phyloP scores from a whole-genome alignment of 2,329 filamentous ascomycete genomes.

The Simplicillium aogashimaense region DNA sequence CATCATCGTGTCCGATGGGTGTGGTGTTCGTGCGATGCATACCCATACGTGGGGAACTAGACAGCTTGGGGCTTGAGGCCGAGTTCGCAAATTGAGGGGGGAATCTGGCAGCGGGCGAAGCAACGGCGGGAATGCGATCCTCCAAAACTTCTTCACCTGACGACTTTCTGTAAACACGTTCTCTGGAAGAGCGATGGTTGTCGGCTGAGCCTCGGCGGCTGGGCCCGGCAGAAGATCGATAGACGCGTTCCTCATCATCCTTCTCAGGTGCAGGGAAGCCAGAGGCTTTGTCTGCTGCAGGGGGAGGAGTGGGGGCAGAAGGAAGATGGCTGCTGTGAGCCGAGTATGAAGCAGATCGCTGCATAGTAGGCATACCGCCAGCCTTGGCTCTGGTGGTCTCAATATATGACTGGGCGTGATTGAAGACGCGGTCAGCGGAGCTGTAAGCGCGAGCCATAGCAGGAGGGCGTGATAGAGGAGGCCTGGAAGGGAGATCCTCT shows the following conservation, averaged over 20 bases:
- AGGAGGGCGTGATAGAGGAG: slow-evolving; percentile 5
- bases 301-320: slow-evolving; percentile 24
- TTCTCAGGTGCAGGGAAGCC: slow-evolving; percentile 17
- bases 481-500: slow-evolving; percentile 3
- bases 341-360: slow-evolving; percentile 13
- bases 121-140: slow-evolving; percentile 17
- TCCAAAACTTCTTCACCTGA: slow-evolving; percentile 19
- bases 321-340: slow-evolving; percentile 16
- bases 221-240: slow-evolving; percentile 19
- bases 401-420: slow-evolving; percentile 2
- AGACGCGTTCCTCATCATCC: slow-evolving; percentile 17
- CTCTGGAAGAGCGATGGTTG: slow-evolving; percentile 10
- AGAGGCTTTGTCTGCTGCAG: slow-evolving; percentile 14
- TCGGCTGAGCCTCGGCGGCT: slow-evolving; percentile 23
- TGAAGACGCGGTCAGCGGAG: slow-evolving; percentile 4
- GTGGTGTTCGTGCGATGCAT: slow-evolving; percentile 23
- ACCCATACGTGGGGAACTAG: slow-evolving; percentile 19
- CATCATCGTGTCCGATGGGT: slow-evolving; percentile 18
- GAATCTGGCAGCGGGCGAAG: slow-evolving; percentile 20
- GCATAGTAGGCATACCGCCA: slow-evolving; percentile 12
- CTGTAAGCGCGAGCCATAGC: slow-evolving; percentile 1
- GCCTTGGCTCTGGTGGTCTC: slow-evolving; percentile 11
- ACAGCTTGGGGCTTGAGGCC: slow-evolving; percentile 10
- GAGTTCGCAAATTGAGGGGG: slow-evolving; percentile 14
- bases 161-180: slow-evolving; percentile 19